Conservation (phyloP, 1,284 basidiomycete genomes). For the Golubevia sp. region DNA sequence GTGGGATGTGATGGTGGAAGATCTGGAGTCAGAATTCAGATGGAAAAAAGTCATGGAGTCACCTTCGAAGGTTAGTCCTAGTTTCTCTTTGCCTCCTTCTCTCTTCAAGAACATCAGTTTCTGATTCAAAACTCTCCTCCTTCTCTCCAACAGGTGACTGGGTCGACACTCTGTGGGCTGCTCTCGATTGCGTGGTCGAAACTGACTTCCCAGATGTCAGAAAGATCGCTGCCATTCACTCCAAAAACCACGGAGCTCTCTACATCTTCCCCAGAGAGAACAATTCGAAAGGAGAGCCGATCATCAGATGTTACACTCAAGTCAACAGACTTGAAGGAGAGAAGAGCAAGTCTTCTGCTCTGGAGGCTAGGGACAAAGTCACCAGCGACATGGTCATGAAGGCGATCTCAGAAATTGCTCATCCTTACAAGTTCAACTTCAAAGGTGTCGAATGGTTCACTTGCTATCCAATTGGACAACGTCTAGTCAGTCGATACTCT, state of each 20-base stretch:
- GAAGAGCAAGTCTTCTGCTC: slow-evolving; percentile 41
- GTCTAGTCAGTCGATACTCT: slow-evolving; percentile 39
- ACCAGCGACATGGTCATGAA: slow-evolving; percentile 60
- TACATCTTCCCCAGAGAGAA: slow-evolving; percentile 62
- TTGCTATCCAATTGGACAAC: slow-evolving; percentile 59
- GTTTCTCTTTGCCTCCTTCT: too few relatives aligned
- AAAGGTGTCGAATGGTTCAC: slow-evolving; percentile 62
- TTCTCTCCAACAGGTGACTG: slow-evolving; percentile 32
- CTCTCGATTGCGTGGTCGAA: slow-evolving; percentile 53
- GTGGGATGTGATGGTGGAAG: slow-evolving; percentile 62
- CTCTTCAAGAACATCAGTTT: too few relatives aligned
- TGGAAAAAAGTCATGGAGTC: slow-evolving; percentile 41
- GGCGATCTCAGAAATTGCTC: slow-evolving; percentile 62
- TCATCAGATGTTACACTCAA: slow-evolving; percentile 60
- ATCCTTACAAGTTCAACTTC: slow-evolving; percentile 62
- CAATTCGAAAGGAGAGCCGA: slow-evolving; percentile 56
- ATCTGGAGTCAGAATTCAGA: slow-evolving; percentile 53
- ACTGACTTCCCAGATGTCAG: slow-evolving; percentile 54
- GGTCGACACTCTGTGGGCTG: slow-evolving; percentile 56
- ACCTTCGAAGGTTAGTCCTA: slow-evolving; percentile 13
- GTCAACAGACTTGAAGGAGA: slow-evolving; percentile 50
- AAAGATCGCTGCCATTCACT: slow-evolving; percentile 57
- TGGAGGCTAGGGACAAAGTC: slow-evolving; percentile 50
- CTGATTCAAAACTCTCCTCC: too few relatives aligned
- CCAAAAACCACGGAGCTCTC: slow-evolving; percentile 50